Base-by-base conservation (phyloP, 83 land plant genomes). In the Picea engelmannii region DNA sequence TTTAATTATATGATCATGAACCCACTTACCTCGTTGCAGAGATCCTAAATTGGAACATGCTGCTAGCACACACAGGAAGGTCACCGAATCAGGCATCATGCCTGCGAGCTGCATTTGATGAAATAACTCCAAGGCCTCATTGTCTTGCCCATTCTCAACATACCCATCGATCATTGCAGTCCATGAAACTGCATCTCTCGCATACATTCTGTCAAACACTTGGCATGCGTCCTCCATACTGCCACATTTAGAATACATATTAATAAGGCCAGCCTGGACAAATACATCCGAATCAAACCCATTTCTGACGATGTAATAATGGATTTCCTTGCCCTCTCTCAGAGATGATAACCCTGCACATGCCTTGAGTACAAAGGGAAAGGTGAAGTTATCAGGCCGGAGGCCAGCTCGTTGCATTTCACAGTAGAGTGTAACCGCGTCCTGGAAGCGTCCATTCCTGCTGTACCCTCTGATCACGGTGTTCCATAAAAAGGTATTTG, bases 321-420 rank as follows among this genome's bases (percentile, higher is more conserved):
- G 76, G 6, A 71, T 25, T 16, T 31, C 18, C 35, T 31, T 23
- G 8, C 40, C 76, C 12, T 16, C 17, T 31, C 7, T n/a, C 16
- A 71, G 12, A 38, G 16, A 9, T 15, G n/a, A 16, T 71, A 24
- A 16, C 17, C 76, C 18, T 17, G 76, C 31, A 38, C 70, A 63
- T 23, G 81, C 81, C 9, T 31, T 31, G 16, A 80, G 42, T 13
- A 80, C 70, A 21, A 65, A 65, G 18, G 47, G 13, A 65, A 80
- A 80, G 27, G 81, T 80, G 69, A 64, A 55, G 11, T 10, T 21
- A 31, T 62, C 44, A 42, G 81, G 81, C 38, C 8, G 3, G 11
- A 80, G 55, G 21, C 40, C 38, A 17, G 21, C 70, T 11, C n/a
- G 21, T 31, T 23, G 52, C 64, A 62, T 27, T 31, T 20, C 18